Base-by-base conservation (phyloP, 441 rosid species). In the Erodium moschatum region DNA sequence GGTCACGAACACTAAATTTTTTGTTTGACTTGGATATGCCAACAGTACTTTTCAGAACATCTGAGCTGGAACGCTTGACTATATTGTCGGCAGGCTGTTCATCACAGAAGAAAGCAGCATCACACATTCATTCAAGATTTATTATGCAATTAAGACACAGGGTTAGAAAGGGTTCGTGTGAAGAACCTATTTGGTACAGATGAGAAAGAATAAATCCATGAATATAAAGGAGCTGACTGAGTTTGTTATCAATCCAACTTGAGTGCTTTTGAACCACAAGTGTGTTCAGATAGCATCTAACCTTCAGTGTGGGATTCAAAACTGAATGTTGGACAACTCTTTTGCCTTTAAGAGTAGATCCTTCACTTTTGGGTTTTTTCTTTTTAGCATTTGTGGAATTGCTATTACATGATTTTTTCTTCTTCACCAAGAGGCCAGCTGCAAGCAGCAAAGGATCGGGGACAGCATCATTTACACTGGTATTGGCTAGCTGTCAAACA, bases 21-120 rank as follows among this genome's bases (percentile, higher is more conserved):
- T 73, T 79, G 66, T 72, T 72, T 74, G 64, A 69, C 8, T 68
- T 64, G 63, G 66, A 73, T 62, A 38, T 64, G 50, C 63, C 70
- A 73, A 19, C 52, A 31, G 69, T 18, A 67, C 65, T 44, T 70
- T 73, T 60, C 33, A 21, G 46, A 72, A 69, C 52, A 68, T 71
- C 69, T 44, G 33, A 65, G 61, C 60, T 67, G 44, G 83, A 70
- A 66, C 64, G 67, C 64, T 77, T 77, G 19, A 20, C 76, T 54
- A 16, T 40, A 48, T 65, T 80, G 67, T 75, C 82, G 33, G 67
- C 69, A 66, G 74, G 75, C 85, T 80, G 81, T 79, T 69, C 71
- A 78, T 67, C 27, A 61, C 66, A 71, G 64, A 73, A 68, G 24
- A 77, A 68, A 71, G 69, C 58, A 65, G 64, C 54, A 40, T 68